Conservation (phyloP, 1,284 basidiomycete genomes). For the Mycosarcoma maydis region DNA sequence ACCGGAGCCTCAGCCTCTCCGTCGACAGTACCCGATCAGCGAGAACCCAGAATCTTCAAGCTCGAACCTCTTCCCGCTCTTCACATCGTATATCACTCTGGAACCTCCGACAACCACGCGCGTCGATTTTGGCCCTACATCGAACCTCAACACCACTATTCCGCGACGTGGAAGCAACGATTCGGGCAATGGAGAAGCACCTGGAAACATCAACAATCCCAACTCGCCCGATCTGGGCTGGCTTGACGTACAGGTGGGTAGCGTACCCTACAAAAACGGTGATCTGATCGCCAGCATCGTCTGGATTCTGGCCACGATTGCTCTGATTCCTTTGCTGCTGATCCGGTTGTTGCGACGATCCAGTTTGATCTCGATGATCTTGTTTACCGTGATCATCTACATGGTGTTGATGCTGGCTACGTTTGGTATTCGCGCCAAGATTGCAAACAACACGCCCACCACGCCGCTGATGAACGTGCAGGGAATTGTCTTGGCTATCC, state of each 20-base stretch:
- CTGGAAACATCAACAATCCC: conserved; percentile 48
- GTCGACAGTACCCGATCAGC: conserved; percentile 16
- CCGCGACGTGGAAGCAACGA: conserved; percentile 14
- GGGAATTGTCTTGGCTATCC: conserved; percentile 35
- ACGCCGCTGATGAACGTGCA: conserved; percentile 47
- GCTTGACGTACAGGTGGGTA: conserved; percentile 50
- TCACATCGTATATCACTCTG: conserved; percentile 34
- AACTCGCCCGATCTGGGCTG: conserved; percentile 50
- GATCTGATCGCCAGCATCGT: conserved; percentile 50
- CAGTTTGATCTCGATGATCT: conserved; percentile 49
- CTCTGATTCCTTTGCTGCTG: conserved; percentile 45
- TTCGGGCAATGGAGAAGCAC: conserved; percentile 44
- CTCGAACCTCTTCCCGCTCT: conserved; percentile 42
- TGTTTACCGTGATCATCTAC: conserved; percentile 43
- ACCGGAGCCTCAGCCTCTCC: conserved; percentile 4
- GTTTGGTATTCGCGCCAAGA: conserved; percentile 44
- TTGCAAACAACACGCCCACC: conserved; percentile 31
- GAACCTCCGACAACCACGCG: conserved; percentile 18
- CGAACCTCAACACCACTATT: conserved; percentile 32
- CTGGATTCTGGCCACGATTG: conserved; percentile 46
- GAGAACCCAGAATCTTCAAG: background rate
- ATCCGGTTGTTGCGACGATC: conserved; percentile 45
- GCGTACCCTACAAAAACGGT: conserved; percentile 51
- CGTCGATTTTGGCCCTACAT: conserved; percentile 38
- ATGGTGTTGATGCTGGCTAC: conserved; percentile 39